Conservation (phyloP, 352 stramenopile genomes). For the Pythium volutum region DNA sequence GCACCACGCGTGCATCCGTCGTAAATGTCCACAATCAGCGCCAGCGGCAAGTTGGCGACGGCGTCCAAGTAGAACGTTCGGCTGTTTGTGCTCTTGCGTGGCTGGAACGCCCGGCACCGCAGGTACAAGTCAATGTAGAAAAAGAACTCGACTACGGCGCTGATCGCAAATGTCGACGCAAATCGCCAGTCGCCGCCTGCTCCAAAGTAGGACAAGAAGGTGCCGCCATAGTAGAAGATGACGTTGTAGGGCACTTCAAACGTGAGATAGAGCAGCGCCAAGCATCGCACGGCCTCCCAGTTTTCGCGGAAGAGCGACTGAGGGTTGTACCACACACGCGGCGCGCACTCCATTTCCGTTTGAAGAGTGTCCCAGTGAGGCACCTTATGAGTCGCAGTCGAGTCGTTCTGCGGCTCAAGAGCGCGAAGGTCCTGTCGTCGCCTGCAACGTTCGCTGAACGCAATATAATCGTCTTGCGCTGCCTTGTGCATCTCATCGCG, state of each 20-base stretch:
- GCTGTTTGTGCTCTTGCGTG: slow-evolving; percentile 16
- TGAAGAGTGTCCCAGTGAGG: slow-evolving; percentile 20
- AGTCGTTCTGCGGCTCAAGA: not conserved
- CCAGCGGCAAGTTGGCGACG: slow-evolving; percentile 24
- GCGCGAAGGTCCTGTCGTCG: slow-evolving; percentile 1
- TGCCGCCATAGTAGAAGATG: slow-evolving; percentile 29
- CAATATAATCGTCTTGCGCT: slow-evolving; percentile 19
- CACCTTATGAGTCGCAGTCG: slow-evolving; percentile 2
- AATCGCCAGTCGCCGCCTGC: slow-evolving; percentile 12
- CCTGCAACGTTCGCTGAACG: slow-evolving; percentile 15
- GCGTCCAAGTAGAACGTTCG: slow-evolving; percentile 24
- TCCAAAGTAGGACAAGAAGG: slow-evolving; percentile 5
- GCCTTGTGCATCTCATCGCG: slow-evolving; percentile 22
- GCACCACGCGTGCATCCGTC: slow-evolving; percentile 13
- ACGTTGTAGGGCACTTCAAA: slow-evolving; percentile 32
- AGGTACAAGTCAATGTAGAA: slow-evolving; percentile 26
- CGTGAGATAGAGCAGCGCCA: slow-evolving; percentile 30
- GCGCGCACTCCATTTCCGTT: slow-evolving; percentile 12
- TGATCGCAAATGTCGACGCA: slow-evolving; percentile 20
- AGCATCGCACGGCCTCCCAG: slow-evolving; percentile 23
- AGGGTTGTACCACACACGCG: slow-evolving; percentile 11
- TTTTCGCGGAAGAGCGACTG: slow-evolving; percentile 19
- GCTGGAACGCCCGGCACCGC: slow-evolving; percentile 17
- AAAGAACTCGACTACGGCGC: slow-evolving; percentile 21
- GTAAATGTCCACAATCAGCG: slow-evolving; percentile 24